A percentile compares a stretch with the other conserved stretches of the same genome.
Conservation (phyloP, 345 rosid species). For the Hevea brasiliensis region DNA sequence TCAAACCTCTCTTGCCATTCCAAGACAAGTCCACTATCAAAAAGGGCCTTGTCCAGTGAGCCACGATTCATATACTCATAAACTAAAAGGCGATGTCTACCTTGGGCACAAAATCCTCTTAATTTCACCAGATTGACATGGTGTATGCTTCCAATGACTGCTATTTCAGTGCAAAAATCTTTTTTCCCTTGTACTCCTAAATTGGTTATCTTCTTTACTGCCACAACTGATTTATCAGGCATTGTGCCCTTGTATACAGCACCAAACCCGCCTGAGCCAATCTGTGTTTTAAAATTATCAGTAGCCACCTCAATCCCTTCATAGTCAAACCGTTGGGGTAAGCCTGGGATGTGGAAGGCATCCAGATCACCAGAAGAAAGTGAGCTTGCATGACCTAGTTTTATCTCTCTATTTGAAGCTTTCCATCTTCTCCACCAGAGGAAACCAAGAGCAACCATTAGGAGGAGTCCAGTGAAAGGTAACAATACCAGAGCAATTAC, state of each 20-base stretch:
- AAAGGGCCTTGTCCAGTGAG: constrained; percentile 27
- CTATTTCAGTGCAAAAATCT: constrained; percentile 33
- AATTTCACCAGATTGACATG: constrained; percentile 29
- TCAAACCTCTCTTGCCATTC: constrained; percentile 31
- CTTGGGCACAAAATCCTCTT: constrained; percentile 31
- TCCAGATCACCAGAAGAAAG: constrained; percentile 64
- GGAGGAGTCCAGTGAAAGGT: constrained; percentile 52
- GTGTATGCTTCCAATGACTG: constrained; percentile 28
- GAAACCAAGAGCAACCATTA: constrained; percentile 42
- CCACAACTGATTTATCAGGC: constrained; percentile 23
- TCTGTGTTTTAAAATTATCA: constrained; percentile 22
- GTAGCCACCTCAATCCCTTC: constrained; percentile 26
- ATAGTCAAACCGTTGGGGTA: constrained; percentile 26
- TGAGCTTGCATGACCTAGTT: constrained; percentile 33
- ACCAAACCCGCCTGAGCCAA: constrained; percentile 31
- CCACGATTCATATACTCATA: constrained; percentile 33
- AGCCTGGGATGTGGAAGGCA: constrained; percentile 60
- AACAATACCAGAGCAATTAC: constrained; percentile 58
- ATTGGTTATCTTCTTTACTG: constrained; percentile 27
- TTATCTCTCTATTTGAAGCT: constrained; percentile 34
- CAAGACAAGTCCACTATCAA: constrained; percentile 17
- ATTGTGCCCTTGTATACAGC: constrained; percentile 28
- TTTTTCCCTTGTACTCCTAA: constrained; percentile 28
- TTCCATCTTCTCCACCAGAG: constrained; percentile 61
- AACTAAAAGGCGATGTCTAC: constrained; percentile 27